Evolutionary conservation across 331 rosid genomes (phyloP), one percentile per base, ranked within the genome.

Genomic region (Stylosanthes scabra): DNA sequence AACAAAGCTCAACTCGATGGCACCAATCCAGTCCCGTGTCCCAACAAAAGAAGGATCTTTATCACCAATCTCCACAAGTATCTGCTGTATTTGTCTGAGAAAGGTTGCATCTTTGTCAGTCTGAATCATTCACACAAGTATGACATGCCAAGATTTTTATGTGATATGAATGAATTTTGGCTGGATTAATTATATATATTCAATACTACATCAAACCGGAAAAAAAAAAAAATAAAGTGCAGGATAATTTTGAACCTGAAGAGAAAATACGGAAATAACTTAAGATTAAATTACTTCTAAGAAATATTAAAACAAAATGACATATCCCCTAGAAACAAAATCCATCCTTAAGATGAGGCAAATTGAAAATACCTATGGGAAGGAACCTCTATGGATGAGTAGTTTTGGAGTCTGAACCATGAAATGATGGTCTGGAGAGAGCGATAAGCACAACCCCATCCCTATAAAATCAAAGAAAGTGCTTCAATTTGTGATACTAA

Each of bases 401-500:
- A 91, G 80, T 91, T 93, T 64, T 91, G 99, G 75, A 94, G 90
- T 82, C 86, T 86, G 90, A 94, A 94, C 99, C 97, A 94, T 57
- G 97, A 94, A 86, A 94, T 62, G n/a, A 91, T 88, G 11, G 99
- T 89, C 79, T 93, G 97, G 28, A 94, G 92, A 62, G 99, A 94
- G 16, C 97, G 96, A 72, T 94, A 91, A 56, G 97, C 97, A 83
- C 99, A 94, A 66, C 97, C 99, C 99, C 99, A 94, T 54, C 97
- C 97, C 99, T 91, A 79, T 39, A 66, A 82, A 79, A 82, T 72
- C 70, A 76, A 62, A 8, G 8, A 44, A 62, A 65, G 46, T 63
- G 54, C 65, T 50, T 74, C 74, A 11, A 45, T 44, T 61, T 45
- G 27, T 8, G 44, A 56, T 66, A 20, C 52, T 56, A 63, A 56